Evolutionary conservation across 2,329 filamentous ascomycete genomes (phyloP), one percentile per base, ranked within the genome.

Genomic region (Fusarium buharicum): DNA sequence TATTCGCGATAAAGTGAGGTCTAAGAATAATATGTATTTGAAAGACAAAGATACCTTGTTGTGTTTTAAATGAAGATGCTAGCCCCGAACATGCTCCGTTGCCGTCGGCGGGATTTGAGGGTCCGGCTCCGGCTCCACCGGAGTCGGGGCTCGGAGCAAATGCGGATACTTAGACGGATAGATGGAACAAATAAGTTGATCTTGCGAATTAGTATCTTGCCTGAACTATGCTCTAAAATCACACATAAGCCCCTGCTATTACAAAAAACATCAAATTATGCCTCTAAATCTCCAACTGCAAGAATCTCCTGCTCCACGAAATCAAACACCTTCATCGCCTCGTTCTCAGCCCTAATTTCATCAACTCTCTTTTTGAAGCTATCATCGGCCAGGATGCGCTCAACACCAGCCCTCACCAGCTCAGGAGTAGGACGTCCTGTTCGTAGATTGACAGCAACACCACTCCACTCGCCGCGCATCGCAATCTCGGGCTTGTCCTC

Each of bases 401-500:
- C 66, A 14, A 79, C 73, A 0, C 63, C 76, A 4, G 53, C 66
- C 1, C 59, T 54, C 6, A 79, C 61, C 39, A 72, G 57, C 20
- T 72, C 67, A 1, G 55, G 31, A 2, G 62, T 70, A 10, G 77
- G 76, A 3, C 33, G 55, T 20, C 75, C 73, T 0, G 75, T 78
- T 30, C 67, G 61, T 17, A 84, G 68, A 61, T 83, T 81, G 34
- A 81, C 71, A 1, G 77, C 81, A 6, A 82, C 69, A 9, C 81
- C 81, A 1, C 77, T 74, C 66, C 72, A 78, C 55, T 79, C 77
- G 4, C 75, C 77, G 1, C 81, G 73, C 39, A 74, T 70, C 3
- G 73, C 73, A 12, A 79, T 75, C 59, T 81, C 77, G 3, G 73
- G 69, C 68, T 81, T 81, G 43, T 79, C 78, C 31, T 76, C 76